These are phyloP conservation scores for Mycosphaerella sp. DNA, from an alignment of 2,329 filamentous ascomycete species.

Conservation along the genomic window DNA sequence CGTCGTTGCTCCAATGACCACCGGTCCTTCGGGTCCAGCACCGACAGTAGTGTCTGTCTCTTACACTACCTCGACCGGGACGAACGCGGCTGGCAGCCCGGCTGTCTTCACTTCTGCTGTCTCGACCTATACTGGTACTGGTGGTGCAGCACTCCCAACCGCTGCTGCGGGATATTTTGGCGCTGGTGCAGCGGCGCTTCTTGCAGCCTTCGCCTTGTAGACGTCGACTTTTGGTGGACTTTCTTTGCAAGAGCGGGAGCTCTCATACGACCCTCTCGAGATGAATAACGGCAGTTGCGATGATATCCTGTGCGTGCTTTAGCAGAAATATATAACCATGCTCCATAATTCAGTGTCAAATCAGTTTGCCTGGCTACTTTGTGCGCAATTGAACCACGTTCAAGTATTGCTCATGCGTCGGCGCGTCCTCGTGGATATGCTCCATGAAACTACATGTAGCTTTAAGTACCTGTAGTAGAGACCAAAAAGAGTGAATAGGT, in stretches of 20 bases:
- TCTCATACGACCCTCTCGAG: neutral
- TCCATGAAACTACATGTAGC: too few relatives aligned
- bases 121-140: neutral
- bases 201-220: constrained; percentile 5
- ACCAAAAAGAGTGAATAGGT: too few relatives aligned
- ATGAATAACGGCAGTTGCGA: neutral
- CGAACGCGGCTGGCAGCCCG: neutral
- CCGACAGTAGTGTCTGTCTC: constrained; percentile 1
- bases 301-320: too few relatives aligned
- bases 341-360: too few relatives aligned
- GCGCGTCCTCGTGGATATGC: too few relatives aligned
- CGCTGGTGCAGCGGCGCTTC: constrained; percentile 6
- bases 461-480: too few relatives aligned
- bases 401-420: too few relatives aligned
- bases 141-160: constrained; percentile 1
- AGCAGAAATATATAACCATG: too few relatives aligned
- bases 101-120: neutral
- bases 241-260: neutral
- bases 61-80: neutral
- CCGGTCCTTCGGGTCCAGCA: neutral
- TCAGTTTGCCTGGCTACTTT: too few relatives aligned
- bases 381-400: too few relatives aligned
- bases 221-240: neutral
- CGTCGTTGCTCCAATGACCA: neutral
- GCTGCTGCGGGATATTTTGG: neutral